These are phyloP conservation scores for Eutrema japonicum DNA, from an alignment of 345 rosid genomes.

Conservation along the genomic window DNA sequence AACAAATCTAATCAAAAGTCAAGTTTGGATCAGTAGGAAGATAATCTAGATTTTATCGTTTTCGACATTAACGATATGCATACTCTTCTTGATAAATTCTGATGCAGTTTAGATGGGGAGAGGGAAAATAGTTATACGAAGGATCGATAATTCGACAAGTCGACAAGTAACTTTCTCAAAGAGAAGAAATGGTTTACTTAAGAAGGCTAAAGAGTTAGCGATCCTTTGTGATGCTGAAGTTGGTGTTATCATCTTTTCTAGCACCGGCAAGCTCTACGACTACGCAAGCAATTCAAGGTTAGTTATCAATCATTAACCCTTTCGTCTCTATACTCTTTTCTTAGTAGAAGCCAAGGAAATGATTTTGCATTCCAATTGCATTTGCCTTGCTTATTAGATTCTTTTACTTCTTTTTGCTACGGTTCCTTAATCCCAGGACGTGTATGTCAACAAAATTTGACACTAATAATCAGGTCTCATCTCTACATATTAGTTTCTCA, in stretches of 20 bases:
- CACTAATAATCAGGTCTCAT: slow-evolving; percentile 13
- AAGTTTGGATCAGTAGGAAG: slow-evolving; percentile 4
- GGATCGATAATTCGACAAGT: slow-evolving; percentile 48
- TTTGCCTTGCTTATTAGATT: slow-evolving; percentile 21
- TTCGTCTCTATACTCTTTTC: neutral
- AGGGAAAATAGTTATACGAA: slow-evolving; percentile 43
- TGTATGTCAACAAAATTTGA: neutral
- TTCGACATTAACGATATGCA: slow-evolving; percentile 5
- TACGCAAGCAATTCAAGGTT: slow-evolving; percentile 48
- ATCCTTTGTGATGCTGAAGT: slow-evolving; percentile 51
- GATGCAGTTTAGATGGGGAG: slow-evolving; percentile 42
- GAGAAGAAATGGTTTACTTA: slow-evolving; percentile 46
- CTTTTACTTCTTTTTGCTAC: slow-evolving; percentile 13
- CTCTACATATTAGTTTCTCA: slow-evolving; percentile 4
- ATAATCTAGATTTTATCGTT: slow-evolving; percentile 25
- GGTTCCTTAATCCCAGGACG: neutral
- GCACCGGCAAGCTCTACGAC: slow-evolving; percentile 47
- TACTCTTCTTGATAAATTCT: neutral
- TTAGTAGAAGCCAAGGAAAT: neutral
- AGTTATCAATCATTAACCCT: too few species aligned
- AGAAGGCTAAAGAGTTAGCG: slow-evolving; percentile 45
- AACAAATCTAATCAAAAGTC: slow-evolving; percentile 29
- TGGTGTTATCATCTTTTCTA: slow-evolving; percentile 47
- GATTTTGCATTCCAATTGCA: slow-evolving; percentile 19
- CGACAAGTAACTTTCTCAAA: slow-evolving; percentile 50